Evolutionary conservation across 495 filamentous ascomycete genomes (phyloP).

Genomic region (Daldinia bambusicola): DNA sequence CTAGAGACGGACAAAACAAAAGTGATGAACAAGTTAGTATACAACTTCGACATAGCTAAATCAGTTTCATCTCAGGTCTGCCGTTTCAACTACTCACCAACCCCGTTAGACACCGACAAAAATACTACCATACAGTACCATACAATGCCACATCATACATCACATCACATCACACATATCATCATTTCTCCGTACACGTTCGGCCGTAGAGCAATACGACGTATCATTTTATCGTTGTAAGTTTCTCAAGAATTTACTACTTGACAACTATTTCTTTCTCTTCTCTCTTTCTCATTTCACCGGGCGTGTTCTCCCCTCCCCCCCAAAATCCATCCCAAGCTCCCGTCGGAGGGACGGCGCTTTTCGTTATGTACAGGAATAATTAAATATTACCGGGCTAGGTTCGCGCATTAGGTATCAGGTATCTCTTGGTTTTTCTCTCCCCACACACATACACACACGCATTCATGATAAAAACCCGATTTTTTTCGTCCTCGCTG

Average conservation of each 20-base stretch:
- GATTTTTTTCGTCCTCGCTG: conserved; percentile 44
- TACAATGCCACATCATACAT: conserved; percentile 6
- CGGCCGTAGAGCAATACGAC: conserved; percentile 47
- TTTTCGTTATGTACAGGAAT: conserved; percentile 47
- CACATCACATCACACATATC: background rate
- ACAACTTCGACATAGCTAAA: too few relatives aligned
- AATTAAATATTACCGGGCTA: conserved; percentile 55
- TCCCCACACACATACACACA: conserved; percentile 11
- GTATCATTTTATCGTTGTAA: conserved; percentile 49
- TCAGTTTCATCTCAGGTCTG: background rate
- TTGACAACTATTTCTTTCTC: conserved; percentile 34
- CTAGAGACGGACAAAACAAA: too few relatives aligned
- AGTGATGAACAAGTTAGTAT: too few relatives aligned
- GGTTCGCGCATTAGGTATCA: conserved; percentile 48
- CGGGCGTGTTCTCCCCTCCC: conserved; percentile 31
- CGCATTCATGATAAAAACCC: conserved; percentile 35
- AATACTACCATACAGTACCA: too few relatives aligned
- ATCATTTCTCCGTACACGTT: background rate
- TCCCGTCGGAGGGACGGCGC: conserved; percentile 34
- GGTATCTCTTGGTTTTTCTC: conserved; percentile 15
- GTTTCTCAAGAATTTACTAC: conserved; percentile 43
- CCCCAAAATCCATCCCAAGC: conserved; percentile 17
- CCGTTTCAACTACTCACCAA: background rate
- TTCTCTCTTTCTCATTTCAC: conserved; percentile 24
- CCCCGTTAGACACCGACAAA: background rate